Percentiles rank a stretch among this genome's conserved stretches.
These are phyloP conservation scores for Sporothrix brunneoviolacea DNA, from an alignment of 2,329 filamentous ascomycete genomes.

Conservation along the genomic window DNA sequence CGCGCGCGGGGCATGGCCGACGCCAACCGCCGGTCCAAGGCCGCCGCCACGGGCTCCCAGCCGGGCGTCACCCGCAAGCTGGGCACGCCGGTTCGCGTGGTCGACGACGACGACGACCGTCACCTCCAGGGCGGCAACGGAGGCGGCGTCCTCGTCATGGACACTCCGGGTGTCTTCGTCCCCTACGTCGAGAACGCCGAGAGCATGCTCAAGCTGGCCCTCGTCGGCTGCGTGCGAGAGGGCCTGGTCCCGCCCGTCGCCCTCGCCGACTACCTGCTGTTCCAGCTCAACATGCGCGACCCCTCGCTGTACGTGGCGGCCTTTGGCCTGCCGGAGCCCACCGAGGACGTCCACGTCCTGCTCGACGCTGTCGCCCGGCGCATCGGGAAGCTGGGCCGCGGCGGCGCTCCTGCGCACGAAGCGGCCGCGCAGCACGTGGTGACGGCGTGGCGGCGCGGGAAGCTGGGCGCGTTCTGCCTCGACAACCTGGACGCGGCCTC, in stretches of 20 bases:
- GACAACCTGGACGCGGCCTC: constrained; percentile 64
- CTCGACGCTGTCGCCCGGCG: constrained; percentile 63
- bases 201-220: constrained; percentile 89
- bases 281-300: constrained; percentile 65
- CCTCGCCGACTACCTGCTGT: constrained; percentile 86
- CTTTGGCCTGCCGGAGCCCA: constrained; percentile 56
- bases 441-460: constrained; percentile 72
- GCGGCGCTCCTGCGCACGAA: constrained; percentile 63
- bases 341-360: constrained; percentile 74
- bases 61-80: constrained; percentile 88
- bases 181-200: constrained; percentile 81
- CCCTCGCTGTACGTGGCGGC: constrained; percentile 49
- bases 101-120: constrained; percentile 27
- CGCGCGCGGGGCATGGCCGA: constrained; percentile 56
- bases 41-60: constrained; percentile 74
- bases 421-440: constrained; percentile 74
- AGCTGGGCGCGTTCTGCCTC: constrained; percentile 68
- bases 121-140: constrained; percentile 27
- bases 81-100: constrained; percentile 72
- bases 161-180: constrained; percentile 93
- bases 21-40: constrained; percentile 49
- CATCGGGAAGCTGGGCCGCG: constrained; percentile 69
- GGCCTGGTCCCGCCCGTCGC: constrained; percentile 71
- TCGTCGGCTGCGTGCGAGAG: constrained; percentile 87
- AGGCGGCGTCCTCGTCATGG: constrained; percentile 72